phyloP scores from a whole-genome alignment of 192 early-diverging fungal species.

The Backusella circina region DNA sequence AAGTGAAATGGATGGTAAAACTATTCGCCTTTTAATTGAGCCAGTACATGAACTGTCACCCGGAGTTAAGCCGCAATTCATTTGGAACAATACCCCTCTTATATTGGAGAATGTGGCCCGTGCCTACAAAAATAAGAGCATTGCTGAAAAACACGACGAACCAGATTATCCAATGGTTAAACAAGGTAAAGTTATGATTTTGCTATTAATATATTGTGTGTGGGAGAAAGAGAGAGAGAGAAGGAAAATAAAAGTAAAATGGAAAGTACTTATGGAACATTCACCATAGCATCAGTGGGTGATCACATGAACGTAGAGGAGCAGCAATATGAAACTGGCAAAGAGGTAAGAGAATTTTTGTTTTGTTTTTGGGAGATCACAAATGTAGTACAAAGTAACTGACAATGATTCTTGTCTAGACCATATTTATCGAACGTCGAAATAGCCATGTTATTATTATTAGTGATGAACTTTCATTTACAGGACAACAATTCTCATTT shows the following conservation, averaged over 20 bases:
- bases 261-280: constrained; percentile 1
- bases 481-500: constrained; percentile 28
- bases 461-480: constrained; percentile 34
- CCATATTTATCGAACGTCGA: background rate
- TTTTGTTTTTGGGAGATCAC: background rate
- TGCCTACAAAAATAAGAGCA: background rate
- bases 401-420: constrained; percentile 1
- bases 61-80: background rate
- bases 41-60: background rate
- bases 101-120: background rate
- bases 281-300: background rate
- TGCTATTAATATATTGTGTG: background rate
- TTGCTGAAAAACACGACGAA: background rate
- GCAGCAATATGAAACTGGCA: constrained; percentile 1
- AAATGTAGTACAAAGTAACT: background rate
- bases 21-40: constrained; percentile 11
- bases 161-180: background rate
- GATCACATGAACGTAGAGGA: background rate
- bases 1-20: constrained; percentile 18
- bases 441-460: constrained; percentile 24
- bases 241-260: background rate
- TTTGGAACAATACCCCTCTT: constrained; percentile 2
- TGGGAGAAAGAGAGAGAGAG: background rate
- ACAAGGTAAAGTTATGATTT: background rate
- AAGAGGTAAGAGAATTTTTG: background rate